Percentiles rank a stretch among this genome's conserved stretches.
Conservation (phyloP, 352 stramenopile genomes). For the Globisporangium nunn region DNA sequence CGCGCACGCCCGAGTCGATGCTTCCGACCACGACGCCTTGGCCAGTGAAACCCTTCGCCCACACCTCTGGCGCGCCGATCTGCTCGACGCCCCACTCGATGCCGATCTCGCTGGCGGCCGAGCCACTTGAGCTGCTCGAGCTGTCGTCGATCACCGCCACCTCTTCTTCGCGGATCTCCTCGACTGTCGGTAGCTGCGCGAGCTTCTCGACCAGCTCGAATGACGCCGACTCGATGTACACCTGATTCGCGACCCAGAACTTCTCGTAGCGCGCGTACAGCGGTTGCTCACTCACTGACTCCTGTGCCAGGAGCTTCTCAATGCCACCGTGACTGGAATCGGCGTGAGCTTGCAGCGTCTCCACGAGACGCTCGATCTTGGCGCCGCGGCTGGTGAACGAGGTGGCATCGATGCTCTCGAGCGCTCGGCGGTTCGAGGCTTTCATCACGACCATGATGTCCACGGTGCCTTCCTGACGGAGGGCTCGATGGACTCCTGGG, state of each 20-base stretch:
- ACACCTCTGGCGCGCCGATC: constrained; percentile 7
- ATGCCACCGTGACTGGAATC: constrained; percentile 1
- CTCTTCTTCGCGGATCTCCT: constrained; percentile 15
- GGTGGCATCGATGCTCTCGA: constrained; percentile 13
- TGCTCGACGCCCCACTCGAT: constrained; percentile 13
- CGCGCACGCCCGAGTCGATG: constrained; percentile 15
- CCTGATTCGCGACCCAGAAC: constrained; percentile 26
- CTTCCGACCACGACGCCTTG: constrained; percentile 12
- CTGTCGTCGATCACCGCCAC: not conserved
- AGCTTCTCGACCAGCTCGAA: constrained; percentile 19
- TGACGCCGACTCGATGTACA: constrained; percentile 19
- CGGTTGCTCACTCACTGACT: constrained; percentile 6
- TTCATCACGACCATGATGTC: constrained; percentile 21
- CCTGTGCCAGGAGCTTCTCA: constrained; percentile 9
- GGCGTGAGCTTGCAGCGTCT: constrained; percentile 8
- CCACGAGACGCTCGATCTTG: constrained; percentile 16
- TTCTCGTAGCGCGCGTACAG: constrained; percentile 14
- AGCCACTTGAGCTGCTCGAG: not conserved
- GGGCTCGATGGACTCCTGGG: constrained; percentile 15
- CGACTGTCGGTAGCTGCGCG: constrained; percentile 7
- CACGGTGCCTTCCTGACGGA: constrained; percentile 11
- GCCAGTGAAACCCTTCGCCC: constrained; percentile 8
- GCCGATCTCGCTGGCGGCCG: too few relatives aligned
- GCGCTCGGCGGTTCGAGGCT: constrained; percentile 5
- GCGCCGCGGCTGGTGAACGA: constrained; percentile 7